Evolutionary conservation across 2,329 filamentous ascomycete species (phyloP).

Genomic region (Diaporthe helianthi): DNA sequence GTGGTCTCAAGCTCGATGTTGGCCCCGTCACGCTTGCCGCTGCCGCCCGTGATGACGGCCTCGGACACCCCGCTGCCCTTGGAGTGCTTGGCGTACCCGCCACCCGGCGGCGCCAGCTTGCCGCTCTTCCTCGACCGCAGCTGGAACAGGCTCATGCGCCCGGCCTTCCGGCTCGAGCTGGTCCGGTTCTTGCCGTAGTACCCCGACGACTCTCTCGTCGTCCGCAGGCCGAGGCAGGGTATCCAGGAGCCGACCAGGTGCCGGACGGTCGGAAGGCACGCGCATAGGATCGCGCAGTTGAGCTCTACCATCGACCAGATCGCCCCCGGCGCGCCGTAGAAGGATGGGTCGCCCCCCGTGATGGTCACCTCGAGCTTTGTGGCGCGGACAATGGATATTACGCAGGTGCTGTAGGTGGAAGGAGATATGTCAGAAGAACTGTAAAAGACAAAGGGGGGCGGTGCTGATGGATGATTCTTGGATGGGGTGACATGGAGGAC

Average conservation of each 20-base stretch:
- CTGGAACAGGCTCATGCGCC: not conserved
- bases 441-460: not conserved
- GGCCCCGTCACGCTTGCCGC: not conserved
- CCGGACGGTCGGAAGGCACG: conserved; percentile 49
- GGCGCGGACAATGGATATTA: conserved; percentile 46
- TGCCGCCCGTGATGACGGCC: not conserved
- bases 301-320: conserved; percentile 51
- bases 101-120: not conserved
- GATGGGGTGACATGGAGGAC: not conserved
- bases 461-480: not conserved
- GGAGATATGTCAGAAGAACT: not conserved
- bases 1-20: conserved; percentile 19
- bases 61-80: conserved; percentile 7
- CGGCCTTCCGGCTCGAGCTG: not conserved
- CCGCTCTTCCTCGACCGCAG: conserved; percentile 20
- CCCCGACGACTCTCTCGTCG: not conserved
- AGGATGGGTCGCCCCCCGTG: conserved; percentile 43
- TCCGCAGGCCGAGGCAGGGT: conserved; percentile 33
- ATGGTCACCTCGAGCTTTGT: conserved; percentile 41
- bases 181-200: conserved; percentile 10
- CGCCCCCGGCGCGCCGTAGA: conserved; percentile 42
- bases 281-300: conserved; percentile 48
- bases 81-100: not conserved
- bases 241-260: conserved; percentile 39
- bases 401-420: conserved; percentile 38